phyloP scores from a whole-genome alignment of 192 early-diverging fungal genomes.

The Podila epigama region DNA sequence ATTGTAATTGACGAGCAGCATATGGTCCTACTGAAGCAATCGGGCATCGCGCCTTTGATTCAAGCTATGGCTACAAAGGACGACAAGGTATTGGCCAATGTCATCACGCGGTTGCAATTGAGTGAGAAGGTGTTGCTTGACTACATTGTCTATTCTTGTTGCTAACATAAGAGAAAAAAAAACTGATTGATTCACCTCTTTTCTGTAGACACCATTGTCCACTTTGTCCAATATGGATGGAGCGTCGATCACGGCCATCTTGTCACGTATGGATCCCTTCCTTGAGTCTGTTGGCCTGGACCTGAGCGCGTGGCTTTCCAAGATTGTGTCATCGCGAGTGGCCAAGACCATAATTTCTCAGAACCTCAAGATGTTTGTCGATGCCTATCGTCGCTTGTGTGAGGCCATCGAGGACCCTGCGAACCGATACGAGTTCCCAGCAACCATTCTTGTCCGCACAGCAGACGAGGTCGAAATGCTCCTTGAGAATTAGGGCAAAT shows the following conservation, averaged over 20 bases:
- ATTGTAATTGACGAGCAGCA: slow-evolving; percentile 73
- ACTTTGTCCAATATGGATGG: slow-evolving; percentile 59
- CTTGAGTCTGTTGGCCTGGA: slow-evolving; percentile 68
- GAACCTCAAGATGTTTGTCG: slow-evolving; percentile 66
- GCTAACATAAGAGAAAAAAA: too few relatives aligned
- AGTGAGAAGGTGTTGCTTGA: neutral
- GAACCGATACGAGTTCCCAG: slow-evolving; percentile 69
- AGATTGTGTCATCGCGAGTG: slow-evolving; percentile 54
- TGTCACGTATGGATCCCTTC: slow-evolving; percentile 74
- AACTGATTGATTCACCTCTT: slow-evolving; percentile 3
- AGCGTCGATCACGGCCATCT: slow-evolving; percentile 52
- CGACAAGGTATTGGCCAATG: slow-evolving; percentile 49
- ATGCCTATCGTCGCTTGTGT: slow-evolving; percentile 63
- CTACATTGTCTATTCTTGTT: neutral
- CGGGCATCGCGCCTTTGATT: slow-evolving; percentile 62
- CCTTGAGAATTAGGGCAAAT: slow-evolving; percentile 30
- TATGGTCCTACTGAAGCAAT: slow-evolving; percentile 65
- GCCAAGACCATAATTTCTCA: slow-evolving; percentile 58
- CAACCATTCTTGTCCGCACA: slow-evolving; percentile 65
- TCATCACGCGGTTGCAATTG: too few relatives aligned
- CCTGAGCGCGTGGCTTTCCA: slow-evolving; percentile 57
- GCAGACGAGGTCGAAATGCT: slow-evolving; percentile 80
- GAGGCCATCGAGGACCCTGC: slow-evolving; percentile 63
- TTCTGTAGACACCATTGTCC: slow-evolving; percentile 65
- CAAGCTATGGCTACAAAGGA: slow-evolving; percentile 64